Evolutionary conservation across 495 filamentous ascomycete genomes (phyloP).

Genomic region (Aspergillus conjunctus): DNA sequence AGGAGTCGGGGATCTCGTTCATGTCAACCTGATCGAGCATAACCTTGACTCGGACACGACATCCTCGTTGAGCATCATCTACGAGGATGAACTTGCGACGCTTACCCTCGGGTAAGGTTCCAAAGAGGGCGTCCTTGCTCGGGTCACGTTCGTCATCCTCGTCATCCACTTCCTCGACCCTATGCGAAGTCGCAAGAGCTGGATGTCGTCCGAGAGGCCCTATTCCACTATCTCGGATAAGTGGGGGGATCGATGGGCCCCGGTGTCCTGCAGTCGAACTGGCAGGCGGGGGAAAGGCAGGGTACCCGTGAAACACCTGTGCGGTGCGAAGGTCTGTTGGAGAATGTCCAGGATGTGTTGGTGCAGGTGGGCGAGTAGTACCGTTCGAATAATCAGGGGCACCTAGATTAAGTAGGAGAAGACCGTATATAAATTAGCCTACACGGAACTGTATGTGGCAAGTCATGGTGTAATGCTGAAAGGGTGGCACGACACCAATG

Average conservation of each 20-base stretch:
- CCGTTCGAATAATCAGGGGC: conserved; percentile 39
- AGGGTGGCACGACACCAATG: conserved; percentile 25
- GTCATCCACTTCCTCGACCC: conserved; percentile 33
- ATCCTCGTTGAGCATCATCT: conserved; percentile 77
- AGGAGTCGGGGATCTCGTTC: conserved; percentile 91
- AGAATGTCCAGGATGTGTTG: conserved; percentile 28
- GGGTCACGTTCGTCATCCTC: conserved; percentile 49
- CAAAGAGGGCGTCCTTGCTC: conserved; percentile 69
- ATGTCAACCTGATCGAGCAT: conserved; percentile 86
- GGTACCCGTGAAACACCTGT: conserved; percentile 78
- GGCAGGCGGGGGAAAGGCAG: conserved; percentile 60
- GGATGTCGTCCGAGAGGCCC: conserved; percentile 51
- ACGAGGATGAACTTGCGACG: conserved; percentile 95
- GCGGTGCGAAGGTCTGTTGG: conserved; percentile 65
- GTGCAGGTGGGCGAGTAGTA: conserved; percentile 34
- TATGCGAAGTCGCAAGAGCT: conserved; percentile 42
- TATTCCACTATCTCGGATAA: conserved; percentile 66
- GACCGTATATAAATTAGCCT: conserved; percentile 44
- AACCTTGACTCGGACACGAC: conserved; percentile 81
- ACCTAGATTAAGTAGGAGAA: conserved; percentile 38
- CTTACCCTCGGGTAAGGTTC: conserved; percentile 82
- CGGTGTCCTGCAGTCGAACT: conserved; percentile 38
- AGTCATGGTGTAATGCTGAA: conserved; percentile 19
- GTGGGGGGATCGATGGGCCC: conserved; percentile 69
- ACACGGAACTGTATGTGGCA: conserved; percentile 38